These are phyloP conservation scores for Flaveria sonorensis DNA, from an alignment of 129 eudicot genomes.

Conservation along the genomic window DNA sequence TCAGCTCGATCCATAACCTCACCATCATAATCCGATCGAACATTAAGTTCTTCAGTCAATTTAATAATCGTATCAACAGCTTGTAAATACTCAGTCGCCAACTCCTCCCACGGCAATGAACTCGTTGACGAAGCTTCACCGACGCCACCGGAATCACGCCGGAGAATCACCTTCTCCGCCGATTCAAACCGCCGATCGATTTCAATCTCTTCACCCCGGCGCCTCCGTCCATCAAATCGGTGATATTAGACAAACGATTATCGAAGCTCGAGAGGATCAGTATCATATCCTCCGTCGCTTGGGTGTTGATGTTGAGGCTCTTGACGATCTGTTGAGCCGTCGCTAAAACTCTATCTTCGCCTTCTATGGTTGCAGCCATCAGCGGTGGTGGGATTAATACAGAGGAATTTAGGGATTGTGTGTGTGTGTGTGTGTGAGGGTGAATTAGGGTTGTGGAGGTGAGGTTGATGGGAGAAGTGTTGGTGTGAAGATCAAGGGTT, in stretches of 20 bases:
- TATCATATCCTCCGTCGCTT: constrained; percentile 78
- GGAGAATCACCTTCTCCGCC: constrained; percentile 62
- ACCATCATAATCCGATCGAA: constrained; percentile 27
- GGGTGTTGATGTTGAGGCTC: constrained; percentile 55
- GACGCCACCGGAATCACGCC: constrained; percentile 36
- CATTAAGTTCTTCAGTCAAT: constrained; percentile 47
- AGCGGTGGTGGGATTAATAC: constrained; percentile 5
- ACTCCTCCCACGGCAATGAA: constrained; percentile 37
- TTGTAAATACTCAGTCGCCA: constrained; percentile 44
- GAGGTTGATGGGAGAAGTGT: neutral
- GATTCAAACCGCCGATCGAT: constrained; percentile 43
- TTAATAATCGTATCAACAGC: constrained; percentile 65
- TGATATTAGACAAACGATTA: constrained; percentile 78
- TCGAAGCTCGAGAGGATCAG: constrained; percentile 73
- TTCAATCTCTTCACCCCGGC: neutral
- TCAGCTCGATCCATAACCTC: constrained; percentile 71
- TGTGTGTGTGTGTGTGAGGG: neutral
- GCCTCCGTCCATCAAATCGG: constrained; percentile 42
- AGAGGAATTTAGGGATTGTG: too few species aligned
- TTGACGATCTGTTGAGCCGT: constrained; percentile 88
- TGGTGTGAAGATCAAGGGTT: constrained; percentile 9
- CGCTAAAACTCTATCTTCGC: constrained; percentile 76
- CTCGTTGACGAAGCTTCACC: constrained; percentile 27
- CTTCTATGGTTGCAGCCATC: constrained; percentile 68
- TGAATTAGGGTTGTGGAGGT: constrained; percentile 27